phyloP scores from a whole-genome alignment of 2,329 filamentous ascomycete species.

The Scytalidium lignicola region DNA sequence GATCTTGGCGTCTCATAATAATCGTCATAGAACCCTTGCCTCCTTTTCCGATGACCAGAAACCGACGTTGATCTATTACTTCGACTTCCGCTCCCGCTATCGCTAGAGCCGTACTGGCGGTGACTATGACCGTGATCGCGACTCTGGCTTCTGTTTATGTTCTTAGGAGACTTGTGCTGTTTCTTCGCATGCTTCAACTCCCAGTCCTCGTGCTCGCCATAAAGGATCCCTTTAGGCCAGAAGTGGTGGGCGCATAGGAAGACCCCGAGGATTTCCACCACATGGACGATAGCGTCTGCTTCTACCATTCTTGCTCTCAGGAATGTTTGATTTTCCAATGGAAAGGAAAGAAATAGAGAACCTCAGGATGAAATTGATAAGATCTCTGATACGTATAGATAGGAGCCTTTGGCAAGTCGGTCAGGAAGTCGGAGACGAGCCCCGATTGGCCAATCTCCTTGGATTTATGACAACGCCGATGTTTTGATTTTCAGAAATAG shows the following conservation, averaged over 20 bases:
- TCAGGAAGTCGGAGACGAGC: no score
- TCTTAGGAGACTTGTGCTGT: constrained; percentile 1
- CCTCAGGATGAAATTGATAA: no score
- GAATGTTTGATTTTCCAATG: neutral
- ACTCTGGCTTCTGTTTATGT: neutral
- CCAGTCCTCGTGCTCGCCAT: constrained; percentile 20
- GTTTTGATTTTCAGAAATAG: no score
- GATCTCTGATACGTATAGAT: no score
- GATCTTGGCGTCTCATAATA: neutral
- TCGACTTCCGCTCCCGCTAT: neutral
- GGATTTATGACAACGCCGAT: no score
- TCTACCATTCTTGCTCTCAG: constrained; percentile 11
- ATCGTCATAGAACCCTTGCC: neutral
- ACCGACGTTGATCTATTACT: neutral
- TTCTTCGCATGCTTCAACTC: constrained; percentile 9
- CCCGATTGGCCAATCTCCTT: no score
- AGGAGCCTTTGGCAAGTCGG: no score
- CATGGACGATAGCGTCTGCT: constrained; percentile 14
- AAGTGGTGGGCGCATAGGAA: constrained; percentile 20
- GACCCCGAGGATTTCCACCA: constrained; percentile 17
- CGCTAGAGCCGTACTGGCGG: neutral
- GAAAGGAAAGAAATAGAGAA: neutral
- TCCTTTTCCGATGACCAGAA: neutral
- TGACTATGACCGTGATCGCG: neutral
- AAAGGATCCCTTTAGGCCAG: constrained; percentile 22